Evolutionary conservation across 805 yeast genomes (phyloP).

Genomic region (Helenozyma baotianmanensis): DNA sequence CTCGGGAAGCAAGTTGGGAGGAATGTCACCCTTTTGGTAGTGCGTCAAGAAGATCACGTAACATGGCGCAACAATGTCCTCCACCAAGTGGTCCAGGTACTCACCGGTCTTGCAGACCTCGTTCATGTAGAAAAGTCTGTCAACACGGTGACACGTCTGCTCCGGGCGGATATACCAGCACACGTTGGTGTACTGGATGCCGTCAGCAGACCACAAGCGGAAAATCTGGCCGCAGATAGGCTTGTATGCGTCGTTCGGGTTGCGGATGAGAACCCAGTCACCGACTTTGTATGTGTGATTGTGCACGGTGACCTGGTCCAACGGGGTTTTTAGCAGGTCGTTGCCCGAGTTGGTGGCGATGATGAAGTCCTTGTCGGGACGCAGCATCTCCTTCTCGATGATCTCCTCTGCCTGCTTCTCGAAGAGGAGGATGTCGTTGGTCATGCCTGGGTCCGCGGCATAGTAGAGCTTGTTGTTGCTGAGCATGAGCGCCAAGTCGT

Average conservation of each 20-base stretch:
- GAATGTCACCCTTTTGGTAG: slow-evolving; percentile 93
- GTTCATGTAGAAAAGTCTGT: slow-evolving; percentile 83
- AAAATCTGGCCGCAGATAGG: slow-evolving; percentile 94
- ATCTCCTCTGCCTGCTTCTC: slow-evolving; percentile 57
- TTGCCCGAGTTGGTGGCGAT: slow-evolving; percentile 34
- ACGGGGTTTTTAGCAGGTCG: slow-evolving; percentile 67
- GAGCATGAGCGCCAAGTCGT: slow-evolving; percentile 72
- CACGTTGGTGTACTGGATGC: slow-evolving; percentile 80
- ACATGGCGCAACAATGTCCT: slow-evolving; percentile 88
- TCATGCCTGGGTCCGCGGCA: slow-evolving; percentile 49
- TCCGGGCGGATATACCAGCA: slow-evolving; percentile 99
- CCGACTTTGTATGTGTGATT: slow-evolving; percentile 80
- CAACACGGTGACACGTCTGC: slow-evolving; percentile 92
- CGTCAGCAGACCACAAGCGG: slow-evolving; percentile 90
- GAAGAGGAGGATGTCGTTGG: slow-evolving; percentile 57
- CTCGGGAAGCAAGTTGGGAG: slow-evolving; percentile 50
- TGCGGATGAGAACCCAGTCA: slow-evolving; percentile 87
- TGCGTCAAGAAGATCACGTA: slow-evolving; percentile 92
- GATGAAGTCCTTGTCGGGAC: slow-evolving; percentile 76
- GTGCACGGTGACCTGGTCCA: slow-evolving; percentile 67
- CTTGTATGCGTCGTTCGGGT: slow-evolving; percentile 81
- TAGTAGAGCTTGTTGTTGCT: slow-evolving; percentile 63
- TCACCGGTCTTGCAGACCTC: slow-evolving; percentile 97
- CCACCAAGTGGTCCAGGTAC: slow-evolving; percentile 87
- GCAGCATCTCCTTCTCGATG: slow-evolving; percentile 65